Base-by-base conservation (phyloP, 2,329 filamentous ascomycete genomes). In the Sclerotinia minor region DNA sequence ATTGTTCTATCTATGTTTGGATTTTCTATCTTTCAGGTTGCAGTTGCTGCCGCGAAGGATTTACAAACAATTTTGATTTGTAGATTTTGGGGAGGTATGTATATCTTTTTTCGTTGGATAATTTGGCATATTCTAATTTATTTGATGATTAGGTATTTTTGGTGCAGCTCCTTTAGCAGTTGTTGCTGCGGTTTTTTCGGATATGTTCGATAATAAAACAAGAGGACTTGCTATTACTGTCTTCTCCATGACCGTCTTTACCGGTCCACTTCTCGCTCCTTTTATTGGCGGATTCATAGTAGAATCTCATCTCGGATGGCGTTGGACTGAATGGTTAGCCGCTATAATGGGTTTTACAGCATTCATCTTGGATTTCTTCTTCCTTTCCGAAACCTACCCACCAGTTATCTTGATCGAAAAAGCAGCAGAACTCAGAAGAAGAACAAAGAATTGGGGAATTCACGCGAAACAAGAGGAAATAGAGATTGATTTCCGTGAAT, bases 381-480 rank as follows among this genome's bases (percentile, higher is more conserved):
- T 89, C 79, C 81, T 91, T 68, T 80, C 85, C 75, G 89, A 92
- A 79, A 90, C 89, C 0, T 92, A 92, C 75, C 87, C 89, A 55
- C 88, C 88, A 13, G 82, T 86, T 45, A 87, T 91, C 72, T 81
- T 91, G 26, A 81, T 87, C 70, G 75, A 77, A 63, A 89, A 88
- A 80, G 89, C 85, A 11, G 74, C 84, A 63, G 83, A 89, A 73
- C 79, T 90, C 72, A 84, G 87, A 69, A 83, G 88, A 66, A 80
- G 86, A 74, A 89, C 88, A 26, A 82, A 84, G 78, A 89, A 90
- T 81, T 88, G 87, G 88, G 85, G 88, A 69, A 87, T 90, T 73
- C 88, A 90, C 78, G 88, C 88, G 71, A 89, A 88, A 78, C 88
- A 90, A 78, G 88, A 90, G 75, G 87, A 90, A 79, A 89, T 90